phyloP scores from a whole-genome alignment of 805 yeast genomes.

The Ogataea nakhonphanomensis region DNA sequence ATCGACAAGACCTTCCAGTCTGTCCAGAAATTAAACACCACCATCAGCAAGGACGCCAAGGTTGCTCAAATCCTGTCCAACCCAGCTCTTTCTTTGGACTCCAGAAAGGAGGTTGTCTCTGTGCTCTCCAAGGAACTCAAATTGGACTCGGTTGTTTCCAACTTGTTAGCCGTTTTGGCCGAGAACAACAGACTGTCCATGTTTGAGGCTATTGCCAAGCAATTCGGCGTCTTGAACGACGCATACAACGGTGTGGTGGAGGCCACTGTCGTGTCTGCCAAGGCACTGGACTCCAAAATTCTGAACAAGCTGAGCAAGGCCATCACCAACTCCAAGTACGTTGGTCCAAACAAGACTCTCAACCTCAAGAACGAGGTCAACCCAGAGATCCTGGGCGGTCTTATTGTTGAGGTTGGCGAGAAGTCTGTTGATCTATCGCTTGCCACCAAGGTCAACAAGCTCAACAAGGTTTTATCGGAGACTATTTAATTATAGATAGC shows the following conservation, averaged over 20 bases:
- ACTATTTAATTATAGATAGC: slow-evolving; percentile 52
- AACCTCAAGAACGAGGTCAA: slow-evolving; percentile 78
- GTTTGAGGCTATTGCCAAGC: slow-evolving; percentile 59
- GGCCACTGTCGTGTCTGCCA: slow-evolving; percentile 87
- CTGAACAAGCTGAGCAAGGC: slow-evolving; percentile 77
- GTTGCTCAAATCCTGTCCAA: slow-evolving; percentile 60
- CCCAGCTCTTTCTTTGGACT: slow-evolving; percentile 78
- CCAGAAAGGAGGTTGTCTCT: slow-evolving; percentile 68
- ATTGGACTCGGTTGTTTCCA: slow-evolving; percentile 69
- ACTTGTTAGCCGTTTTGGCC: slow-evolving; percentile 80
- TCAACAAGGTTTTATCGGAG: slow-evolving; percentile 86
- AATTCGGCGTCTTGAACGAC: slow-evolving; percentile 75
- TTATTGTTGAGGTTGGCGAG: slow-evolving; percentile 94
- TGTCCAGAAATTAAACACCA: slow-evolving; percentile 52
- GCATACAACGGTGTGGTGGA: slow-evolving; percentile 91
- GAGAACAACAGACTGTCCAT: slow-evolving; percentile 90
- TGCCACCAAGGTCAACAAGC: slow-evolving; percentile 76
- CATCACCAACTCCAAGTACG: slow-evolving; percentile 71
- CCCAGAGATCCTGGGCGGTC: slow-evolving; percentile 93
- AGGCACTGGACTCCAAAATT: slow-evolving; percentile 76
- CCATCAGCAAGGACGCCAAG: slow-evolving; percentile 61
- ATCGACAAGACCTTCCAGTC: slow-evolving; percentile 66
- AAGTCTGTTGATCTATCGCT: slow-evolving; percentile 93
- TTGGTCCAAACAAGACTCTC: slow-evolving; percentile 83
- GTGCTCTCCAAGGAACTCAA: slow-evolving; percentile 46